Base-by-base conservation (phyloP, 139 green algal genomes). In the Zygnema circumcarinatum region DNA sequence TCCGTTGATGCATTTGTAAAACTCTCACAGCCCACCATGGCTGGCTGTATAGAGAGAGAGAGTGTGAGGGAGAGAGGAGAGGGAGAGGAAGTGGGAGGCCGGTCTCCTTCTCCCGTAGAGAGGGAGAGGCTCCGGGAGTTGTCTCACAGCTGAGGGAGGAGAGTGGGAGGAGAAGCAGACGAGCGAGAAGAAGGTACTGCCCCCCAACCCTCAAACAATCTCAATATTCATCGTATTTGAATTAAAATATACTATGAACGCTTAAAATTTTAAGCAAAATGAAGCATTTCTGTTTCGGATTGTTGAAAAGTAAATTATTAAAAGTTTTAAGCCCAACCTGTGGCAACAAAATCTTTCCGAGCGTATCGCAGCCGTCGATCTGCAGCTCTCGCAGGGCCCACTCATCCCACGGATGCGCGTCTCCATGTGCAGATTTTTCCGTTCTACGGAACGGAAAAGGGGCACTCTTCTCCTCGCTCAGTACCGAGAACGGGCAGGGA, bases 11-110 rank as follows among this genome's bases (percentile, higher is more conserved):
- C 36, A 40, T 52, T 20, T 22, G 2, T 52, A 83, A 56, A 20
- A 53, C 75, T 33, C 75, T 16, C 20, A 11, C 2, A 33, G 75
- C 75, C 75, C 75, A 83, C 75, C 75, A 83, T 53, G 69, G 69
- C 11, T 11, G 35, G 11, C 35, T 78, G 69, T 40, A 39, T 78
- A 78, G 16, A n/a, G n/a, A n/a, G n/a, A n/a, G n/a, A n/a, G n/a
- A n/a, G n/a, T n/a, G n/a, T n/a, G n/a, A n/a, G n/a, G n/a, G n/a
- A n/a, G n/a, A n/a, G n/a, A n/a, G n/a, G n/a, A n/a, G n/a, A n/a
- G n/a, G n/a, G n/a, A n/a, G n/a, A n/a, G n/a, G n/a, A n/a, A n/a
- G n/a, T n/a, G n/a, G n/a, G n/a, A n/a, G n/a, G n/a, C n/a, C n/a
- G n/a, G n/a, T n/a, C n/a, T n/a, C n/a, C n/a, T n/a, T n/a, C n/a